These are phyloP conservation scores for Tricholomella constricta DNA, from an alignment of 768 basidiomycete species.

Conservation along the genomic window DNA sequence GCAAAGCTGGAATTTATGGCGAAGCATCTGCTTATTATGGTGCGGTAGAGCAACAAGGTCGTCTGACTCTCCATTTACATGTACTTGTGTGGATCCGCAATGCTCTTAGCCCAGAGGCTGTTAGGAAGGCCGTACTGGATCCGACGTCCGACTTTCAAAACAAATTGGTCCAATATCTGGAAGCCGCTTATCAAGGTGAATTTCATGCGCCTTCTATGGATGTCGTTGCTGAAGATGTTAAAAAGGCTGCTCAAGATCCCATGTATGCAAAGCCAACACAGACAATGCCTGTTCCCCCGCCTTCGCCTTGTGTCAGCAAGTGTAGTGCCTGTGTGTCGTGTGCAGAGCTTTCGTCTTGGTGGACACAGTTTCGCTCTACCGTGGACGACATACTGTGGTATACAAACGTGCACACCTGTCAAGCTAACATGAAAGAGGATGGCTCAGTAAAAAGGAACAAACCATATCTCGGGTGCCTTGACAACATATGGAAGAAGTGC, in stretches of 20 bases:
- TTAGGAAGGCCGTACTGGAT: conserved; percentile 5
- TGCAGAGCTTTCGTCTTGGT: conserved; percentile 10
- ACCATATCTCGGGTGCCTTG: conserved; percentile 24
- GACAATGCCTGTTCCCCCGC: conserved; percentile 25
- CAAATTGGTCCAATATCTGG: conserved; percentile 6
- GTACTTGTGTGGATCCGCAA: conserved; percentile 28
- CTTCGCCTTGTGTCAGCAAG: background rate
- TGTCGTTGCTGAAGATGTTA: background rate
- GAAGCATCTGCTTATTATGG: conserved; percentile 30
- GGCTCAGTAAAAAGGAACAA: conserved; percentile 7
- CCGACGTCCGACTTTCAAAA: conserved; percentile 7
- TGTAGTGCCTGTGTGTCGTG: conserved; percentile 25
- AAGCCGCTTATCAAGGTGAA: conserved; percentile 5
- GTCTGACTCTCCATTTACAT: conserved; percentile 30
- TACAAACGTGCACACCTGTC: conserved; percentile 33
- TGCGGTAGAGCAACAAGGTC: conserved; percentile 33
- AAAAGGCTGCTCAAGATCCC: too few relatives aligned
- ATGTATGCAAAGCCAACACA: conserved; percentile 16
- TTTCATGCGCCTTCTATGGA: background rate
- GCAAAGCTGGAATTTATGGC: conserved; percentile 30
- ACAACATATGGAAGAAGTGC: conserved; percentile 30
- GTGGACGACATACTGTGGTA: conserved; percentile 30
- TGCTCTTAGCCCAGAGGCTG: conserved; percentile 11
- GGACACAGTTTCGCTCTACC: conserved; percentile 13
- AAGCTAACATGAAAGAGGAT: conserved; percentile 11